Evolutionary conservation across 1,139 yeast species (phyloP).

Genomic region (Scheffersomyces cryptocercus): DNA sequence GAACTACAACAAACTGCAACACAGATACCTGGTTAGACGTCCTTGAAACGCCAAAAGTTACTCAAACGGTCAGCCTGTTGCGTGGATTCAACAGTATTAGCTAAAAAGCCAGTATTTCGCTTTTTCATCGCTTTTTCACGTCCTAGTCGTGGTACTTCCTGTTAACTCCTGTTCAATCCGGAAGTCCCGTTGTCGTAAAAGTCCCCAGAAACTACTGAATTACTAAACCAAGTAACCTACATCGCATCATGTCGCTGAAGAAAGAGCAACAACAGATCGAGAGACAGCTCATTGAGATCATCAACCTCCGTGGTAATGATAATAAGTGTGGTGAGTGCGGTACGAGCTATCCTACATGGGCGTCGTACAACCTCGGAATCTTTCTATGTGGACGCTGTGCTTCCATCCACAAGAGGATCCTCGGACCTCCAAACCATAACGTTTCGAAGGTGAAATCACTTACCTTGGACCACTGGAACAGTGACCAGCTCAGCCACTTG

Average conservation of each 20-base stretch:
- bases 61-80: too few relatives aligned
- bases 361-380: constrained; percentile 54
- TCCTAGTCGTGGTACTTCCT: too few relatives aligned
- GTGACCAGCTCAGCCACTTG: constrained; percentile 58
- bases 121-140: too few relatives aligned
- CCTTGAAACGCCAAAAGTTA: too few relatives aligned
- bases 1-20: too few relatives aligned
- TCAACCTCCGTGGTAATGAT: constrained; percentile 39
- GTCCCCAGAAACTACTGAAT: too few relatives aligned
- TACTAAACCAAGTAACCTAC: too few relatives aligned
- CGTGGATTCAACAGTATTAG: too few relatives aligned
- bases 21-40: too few relatives aligned
- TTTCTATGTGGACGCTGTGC: constrained; percentile 81
- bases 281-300: constrained; percentile 44
- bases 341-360: constrained; percentile 61
- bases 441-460: constrained; percentile 77
- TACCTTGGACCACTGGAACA: constrained; percentile 77
- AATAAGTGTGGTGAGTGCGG: constrained; percentile 79
- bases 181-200: too few relatives aligned
- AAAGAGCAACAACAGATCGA: constrained; percentile 40
- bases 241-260: constrained; percentile 21
- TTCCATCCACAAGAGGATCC: constrained; percentile 65
- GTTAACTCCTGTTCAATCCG: too few relatives aligned
- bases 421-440: constrained; percentile 51
- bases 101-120: too few relatives aligned